Conservation (phyloP, 768 basidiomycete genomes). For the Phlegmacium glaucopus region DNA sequence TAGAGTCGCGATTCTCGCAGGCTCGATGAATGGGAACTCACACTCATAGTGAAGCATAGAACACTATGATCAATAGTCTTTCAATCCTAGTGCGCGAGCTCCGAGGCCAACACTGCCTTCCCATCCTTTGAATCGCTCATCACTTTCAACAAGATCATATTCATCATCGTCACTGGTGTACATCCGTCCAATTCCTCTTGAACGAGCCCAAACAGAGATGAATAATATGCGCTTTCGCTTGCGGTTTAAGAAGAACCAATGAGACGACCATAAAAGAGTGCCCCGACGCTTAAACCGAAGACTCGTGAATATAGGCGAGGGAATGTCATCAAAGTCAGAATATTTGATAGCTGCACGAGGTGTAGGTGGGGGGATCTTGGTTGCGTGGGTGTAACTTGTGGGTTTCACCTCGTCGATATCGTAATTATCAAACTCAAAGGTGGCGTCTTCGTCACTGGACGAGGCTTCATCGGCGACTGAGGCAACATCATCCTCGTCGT, state of each 20-base stretch:
- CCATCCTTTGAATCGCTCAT: constrained; percentile 72
- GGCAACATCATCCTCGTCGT: constrained; percentile 74
- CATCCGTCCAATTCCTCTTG: constrained; percentile 51
- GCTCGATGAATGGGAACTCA: constrained; percentile 9
- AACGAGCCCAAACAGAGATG: constrained; percentile 88
- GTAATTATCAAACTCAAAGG: constrained; percentile 80
- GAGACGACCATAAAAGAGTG: constrained; percentile 90
- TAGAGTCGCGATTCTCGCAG: constrained; percentile 5
- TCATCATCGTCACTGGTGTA: constrained; percentile 51
- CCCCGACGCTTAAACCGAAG: constrained; percentile 61
- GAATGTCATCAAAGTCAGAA: constrained; percentile 33
- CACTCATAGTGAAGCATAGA: constrained; percentile 2
- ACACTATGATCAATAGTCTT: constrained; percentile 11
- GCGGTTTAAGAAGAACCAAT: constrained; percentile 96
- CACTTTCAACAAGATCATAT: constrained; percentile 19
- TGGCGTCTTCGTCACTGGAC: constrained; percentile 67
- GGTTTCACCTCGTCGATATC: constrained; percentile 60
- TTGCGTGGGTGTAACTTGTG: constrained; percentile 33
- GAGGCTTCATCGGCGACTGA: constrained; percentile 65
- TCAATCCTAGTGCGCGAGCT: constrained; percentile 75
- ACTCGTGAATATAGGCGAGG: constrained; percentile 34
- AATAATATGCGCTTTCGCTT: constrained; percentile 92
- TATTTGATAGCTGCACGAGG: constrained; percentile 38
- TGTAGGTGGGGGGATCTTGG: constrained; percentile 36
- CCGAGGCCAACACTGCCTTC: constrained; percentile 75